Evolutionary conservation across 371 early-diverging fungal genomes (phyloP).

Genomic region (Massospora cicadina): DNA sequence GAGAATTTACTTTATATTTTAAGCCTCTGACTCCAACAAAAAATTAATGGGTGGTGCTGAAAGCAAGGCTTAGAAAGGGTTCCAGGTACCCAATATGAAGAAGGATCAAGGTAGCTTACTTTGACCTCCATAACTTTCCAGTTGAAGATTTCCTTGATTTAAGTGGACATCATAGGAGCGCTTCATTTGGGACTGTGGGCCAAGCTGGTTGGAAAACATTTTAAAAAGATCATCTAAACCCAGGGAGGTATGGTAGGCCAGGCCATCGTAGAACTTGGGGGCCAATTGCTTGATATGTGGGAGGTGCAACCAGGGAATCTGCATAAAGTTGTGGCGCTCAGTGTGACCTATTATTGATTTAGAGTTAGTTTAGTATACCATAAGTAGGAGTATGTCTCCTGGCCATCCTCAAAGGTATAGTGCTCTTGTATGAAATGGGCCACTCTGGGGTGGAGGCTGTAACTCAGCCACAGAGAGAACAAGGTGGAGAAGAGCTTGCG

Average conservation of each 20-base stretch:
- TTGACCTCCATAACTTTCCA: no score
- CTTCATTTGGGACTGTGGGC: neutral
- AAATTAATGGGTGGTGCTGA: no score
- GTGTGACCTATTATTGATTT: slow-evolving; percentile 85
- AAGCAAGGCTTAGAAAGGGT: no score
- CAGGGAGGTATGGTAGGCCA: slow-evolving; percentile 62
- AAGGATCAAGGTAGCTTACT: no score
- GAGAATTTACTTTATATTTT: no score
- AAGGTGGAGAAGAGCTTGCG: slow-evolving; percentile 50
- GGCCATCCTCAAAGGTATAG: slow-evolving; percentile 85
- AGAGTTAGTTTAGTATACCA: slow-evolving; percentile 66
- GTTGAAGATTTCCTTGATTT: neutral
- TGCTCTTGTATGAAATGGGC: slow-evolving; percentile 97
- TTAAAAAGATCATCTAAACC: slow-evolving; percentile 1
- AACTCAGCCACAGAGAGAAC: slow-evolving; percentile 72
- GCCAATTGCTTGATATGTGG: slow-evolving; percentile 66
- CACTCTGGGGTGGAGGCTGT: slow-evolving; percentile 69
- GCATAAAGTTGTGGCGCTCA: slow-evolving; percentile 86
- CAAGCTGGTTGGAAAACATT: slow-evolving; percentile 11
- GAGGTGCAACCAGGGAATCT: slow-evolving; percentile 80
- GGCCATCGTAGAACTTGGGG: slow-evolving; percentile 74
- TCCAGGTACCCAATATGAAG: no score
- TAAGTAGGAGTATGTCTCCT: slow-evolving; percentile 97
- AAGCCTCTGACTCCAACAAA: no score
- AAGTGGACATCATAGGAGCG: neutral